Conservation (phyloP, 371 early-diverging fungal genomes). For the Coemansia sp. region DNA sequence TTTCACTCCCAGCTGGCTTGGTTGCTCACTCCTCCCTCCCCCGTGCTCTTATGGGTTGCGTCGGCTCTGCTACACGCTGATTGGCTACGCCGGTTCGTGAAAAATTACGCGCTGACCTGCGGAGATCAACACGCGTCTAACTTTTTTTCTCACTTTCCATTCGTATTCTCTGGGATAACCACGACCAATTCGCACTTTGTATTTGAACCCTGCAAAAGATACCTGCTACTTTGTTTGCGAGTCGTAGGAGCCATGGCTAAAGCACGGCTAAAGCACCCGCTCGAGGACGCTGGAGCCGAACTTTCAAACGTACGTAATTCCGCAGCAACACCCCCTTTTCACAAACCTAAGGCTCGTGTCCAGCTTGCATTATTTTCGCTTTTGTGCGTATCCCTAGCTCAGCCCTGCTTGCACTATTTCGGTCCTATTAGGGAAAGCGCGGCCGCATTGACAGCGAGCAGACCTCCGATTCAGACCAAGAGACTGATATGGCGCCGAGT, state of each 20-base stretch:
- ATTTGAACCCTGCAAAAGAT: neutral
- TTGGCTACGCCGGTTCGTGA: neutral
- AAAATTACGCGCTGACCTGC: neutral
- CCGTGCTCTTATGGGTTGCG: neutral
- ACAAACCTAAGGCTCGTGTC: too few species aligned
- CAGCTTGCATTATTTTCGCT: too few species aligned
- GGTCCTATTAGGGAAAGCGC: slow-evolving; percentile 17
- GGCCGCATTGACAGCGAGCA: slow-evolving; percentile 9
- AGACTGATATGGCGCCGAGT: neutral
- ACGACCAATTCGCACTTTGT: neutral
- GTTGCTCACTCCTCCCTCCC: too few species aligned
- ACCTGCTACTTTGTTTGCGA: neutral
- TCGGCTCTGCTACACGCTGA: neutral
- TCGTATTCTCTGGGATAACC: too few species aligned
- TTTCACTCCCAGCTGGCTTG: too few species aligned
- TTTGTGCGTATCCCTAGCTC: too few species aligned
- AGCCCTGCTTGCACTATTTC: too few species aligned
- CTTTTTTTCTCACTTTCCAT: neutral
- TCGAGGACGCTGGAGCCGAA: slow-evolving; percentile 3
- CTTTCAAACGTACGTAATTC: neutral
- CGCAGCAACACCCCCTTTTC: neutral
- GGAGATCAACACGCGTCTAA: neutral
- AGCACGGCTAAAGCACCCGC: slow-evolving; percentile 18
- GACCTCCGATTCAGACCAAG: neutral
- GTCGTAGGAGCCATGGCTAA: slow-evolving; percentile 11